Evolutionary conservation across 305 asterid genomes (phyloP).

Genomic region (Solanum chacoense): DNA sequence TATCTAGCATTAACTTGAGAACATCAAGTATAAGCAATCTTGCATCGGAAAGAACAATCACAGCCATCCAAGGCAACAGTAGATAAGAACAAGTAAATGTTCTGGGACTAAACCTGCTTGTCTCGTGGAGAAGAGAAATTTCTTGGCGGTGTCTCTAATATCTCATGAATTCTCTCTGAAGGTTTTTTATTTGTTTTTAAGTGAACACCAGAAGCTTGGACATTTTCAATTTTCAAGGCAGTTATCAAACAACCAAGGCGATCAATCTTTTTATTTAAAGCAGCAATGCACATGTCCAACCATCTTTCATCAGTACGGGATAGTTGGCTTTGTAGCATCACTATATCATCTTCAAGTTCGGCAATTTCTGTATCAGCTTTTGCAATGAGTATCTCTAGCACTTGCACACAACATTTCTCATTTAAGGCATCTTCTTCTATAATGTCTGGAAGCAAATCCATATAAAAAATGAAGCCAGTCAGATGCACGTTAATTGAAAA

Average conservation of each 20-base stretch:
- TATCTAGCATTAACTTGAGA: background rate
- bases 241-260: conserved; percentile 19
- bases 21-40: background rate
- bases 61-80: background rate
- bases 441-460: conserved; percentile 27
- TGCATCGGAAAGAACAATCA: conserved; percentile 4
- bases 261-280: conserved; percentile 27
- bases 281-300: conserved; percentile 26
- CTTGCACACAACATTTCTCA: conserved; percentile 41
- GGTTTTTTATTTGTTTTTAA: conserved; percentile 18
- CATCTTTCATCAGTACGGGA: conserved; percentile 30
- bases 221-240: conserved; percentile 19
- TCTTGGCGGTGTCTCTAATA: conserved; percentile 24
- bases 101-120: conserved; percentile 27
- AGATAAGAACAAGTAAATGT: conserved; percentile 7
- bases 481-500: background rate
- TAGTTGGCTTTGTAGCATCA: conserved; percentile 35
- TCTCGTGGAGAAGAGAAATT: conserved; percentile 15
- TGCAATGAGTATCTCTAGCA: conserved; percentile 31
- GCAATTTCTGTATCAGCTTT: conserved; percentile 44
- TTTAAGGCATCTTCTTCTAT: conserved; percentile 55
- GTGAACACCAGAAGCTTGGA: conserved; percentile 8
- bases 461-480: background rate
- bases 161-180: conserved; percentile 26
- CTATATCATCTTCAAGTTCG: conserved; percentile 42